Base-by-base conservation (phyloP, 2,329 filamentous ascomycete genomes). In the Nemania diffusa region DNA sequence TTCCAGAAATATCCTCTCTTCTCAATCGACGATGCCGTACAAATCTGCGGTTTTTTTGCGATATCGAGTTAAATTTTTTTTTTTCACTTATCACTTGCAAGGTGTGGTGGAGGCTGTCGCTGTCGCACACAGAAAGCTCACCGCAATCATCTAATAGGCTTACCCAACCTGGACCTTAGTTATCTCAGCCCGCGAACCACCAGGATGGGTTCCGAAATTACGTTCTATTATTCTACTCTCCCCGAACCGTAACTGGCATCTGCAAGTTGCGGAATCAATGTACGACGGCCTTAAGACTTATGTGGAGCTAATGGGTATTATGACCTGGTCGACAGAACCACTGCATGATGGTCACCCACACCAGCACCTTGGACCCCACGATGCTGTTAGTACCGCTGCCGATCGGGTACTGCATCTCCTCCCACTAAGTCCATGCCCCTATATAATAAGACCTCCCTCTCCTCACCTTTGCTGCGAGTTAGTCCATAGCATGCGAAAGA, bases 251-350 rank as follows among this genome's bases (percentile, higher is more conserved):
- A 73, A 73, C 70, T 71, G 69, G 70, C 69, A 74, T 69, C 71
- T 72, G 73, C 73, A 73, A 73, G 73, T 72, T 68, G 70, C 67
- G 70, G 71, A 69, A 72, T 64, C 62, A 57, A 65, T 64, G 64
- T 64, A 61, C 63, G 65, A 75, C 72, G 71, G 72, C 70, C 71
- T 74, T 70, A 75, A 40, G 73, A 73, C 73, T 72, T 74, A 73
- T 76, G 74, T 76, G 74, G 74, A 77, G 71, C 73, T 73, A 61
- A 69, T 67, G 67, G 61, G 61, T 65, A 69, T 69, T 67, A 70
- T 73, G 72, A 72, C 73, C 73, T 71, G 73, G 73, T 74, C 71
- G 63, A 73, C 73, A 73, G 68, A 73, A 75, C 70, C 72, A 73
- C 71, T 74, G 72, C 71, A 74, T 70, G 64, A 65, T 69, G 57